Evolutionary conservation across 345 rosid species (phyloP).

Genomic region (Mangifera indica): DNA sequence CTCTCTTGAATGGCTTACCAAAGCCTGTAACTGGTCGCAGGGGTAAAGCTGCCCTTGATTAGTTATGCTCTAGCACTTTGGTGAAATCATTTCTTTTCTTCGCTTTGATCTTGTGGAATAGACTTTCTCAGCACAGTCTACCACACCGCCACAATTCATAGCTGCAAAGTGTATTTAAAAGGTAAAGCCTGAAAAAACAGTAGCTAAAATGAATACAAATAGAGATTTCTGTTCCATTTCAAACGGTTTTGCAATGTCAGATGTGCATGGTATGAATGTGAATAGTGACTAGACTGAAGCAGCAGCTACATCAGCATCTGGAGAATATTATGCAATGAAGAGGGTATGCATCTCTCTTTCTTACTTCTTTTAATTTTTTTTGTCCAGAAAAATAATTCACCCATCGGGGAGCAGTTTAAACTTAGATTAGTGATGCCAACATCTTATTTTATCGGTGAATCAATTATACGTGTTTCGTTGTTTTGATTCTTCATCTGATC

Average conservation of each 20-base stretch:
- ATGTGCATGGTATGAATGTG: not conserved
- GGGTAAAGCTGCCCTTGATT: slow-evolving; percentile 62
- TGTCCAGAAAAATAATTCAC: not conserved
- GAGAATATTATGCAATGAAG: not conserved
- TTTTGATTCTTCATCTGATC: not conserved
- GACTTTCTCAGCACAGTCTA: not conserved
- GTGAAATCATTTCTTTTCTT: slow-evolving; percentile 11
- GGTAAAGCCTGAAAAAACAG: slow-evolving; percentile 1
- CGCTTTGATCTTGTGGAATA: slow-evolving; percentile 3
- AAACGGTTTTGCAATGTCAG: not conserved
- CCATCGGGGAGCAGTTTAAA: not conserved
- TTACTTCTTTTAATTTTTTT: slow-evolving; percentile 3
- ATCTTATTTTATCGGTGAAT: not conserved
- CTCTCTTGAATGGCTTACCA: slow-evolving; percentile 56
- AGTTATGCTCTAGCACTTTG: slow-evolving; percentile 1
- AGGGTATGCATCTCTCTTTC: not conserved
- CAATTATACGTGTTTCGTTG: not conserved
- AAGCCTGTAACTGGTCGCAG: slow-evolving; percentile 50
- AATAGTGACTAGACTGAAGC: not conserved
- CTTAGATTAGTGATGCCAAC: not conserved
- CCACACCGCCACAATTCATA: not conserved
- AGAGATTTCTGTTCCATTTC: not conserved
- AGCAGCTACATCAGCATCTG: slow-evolving; percentile 1
- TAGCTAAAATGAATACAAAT: slow-evolving; percentile 5
- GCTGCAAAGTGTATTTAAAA: slow-evolving; percentile 14